Conservation (phyloP, 2,329 filamentous ascomycete genomes). For the Diaporthe sp. region DNA sequence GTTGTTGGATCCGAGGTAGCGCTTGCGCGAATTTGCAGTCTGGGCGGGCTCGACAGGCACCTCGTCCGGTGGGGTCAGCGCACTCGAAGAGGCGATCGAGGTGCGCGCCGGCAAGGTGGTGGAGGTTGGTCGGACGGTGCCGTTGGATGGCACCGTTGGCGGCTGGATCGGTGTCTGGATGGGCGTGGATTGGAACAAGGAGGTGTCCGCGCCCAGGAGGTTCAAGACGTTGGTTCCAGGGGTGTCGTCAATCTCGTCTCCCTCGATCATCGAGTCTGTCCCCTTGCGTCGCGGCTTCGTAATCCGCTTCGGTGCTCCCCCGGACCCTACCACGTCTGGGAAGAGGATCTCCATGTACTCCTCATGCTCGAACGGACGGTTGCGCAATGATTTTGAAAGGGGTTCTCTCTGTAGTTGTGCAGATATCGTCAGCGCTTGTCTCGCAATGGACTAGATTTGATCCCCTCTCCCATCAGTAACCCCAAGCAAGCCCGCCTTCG, state of each 20-base stretch:
- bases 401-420: slow-evolving; percentile 64
- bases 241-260: slow-evolving; percentile 63
- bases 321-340: slow-evolving; percentile 71
- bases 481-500: slow-evolving; percentile 19
- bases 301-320: slow-evolving; percentile 70
- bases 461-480: slow-evolving; percentile 32
- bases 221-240: slow-evolving; percentile 63
- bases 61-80: slow-evolving; percentile 70
- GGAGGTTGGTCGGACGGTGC: slow-evolving; percentile 47
- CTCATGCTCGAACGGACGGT: slow-evolving; percentile 71
- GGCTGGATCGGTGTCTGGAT: slow-evolving; percentile 44
- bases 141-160: slow-evolving; percentile 41
- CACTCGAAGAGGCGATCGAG: slow-evolving; percentile 57
- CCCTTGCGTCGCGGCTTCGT: slow-evolving; percentile 67
- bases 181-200: slow-evolving; percentile 48
- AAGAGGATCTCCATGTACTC: slow-evolving; percentile 73
- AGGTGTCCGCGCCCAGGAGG: slow-evolving; percentile 50
- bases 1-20: slow-evolving; percentile 47
- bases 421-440: slow-evolving; percentile 39
- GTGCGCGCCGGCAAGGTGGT: slow-evolving; percentile 56
- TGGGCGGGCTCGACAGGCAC: slow-evolving; percentile 47
- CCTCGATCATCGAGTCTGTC: slow-evolving; percentile 58
- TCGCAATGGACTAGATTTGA: slow-evolving; percentile 32
- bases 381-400: slow-evolving; percentile 68
- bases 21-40: slow-evolving; percentile 55